phyloP scores from a whole-genome alignment of 2,329 filamentous ascomycete species.

The Paecilomyces niveus region DNA sequence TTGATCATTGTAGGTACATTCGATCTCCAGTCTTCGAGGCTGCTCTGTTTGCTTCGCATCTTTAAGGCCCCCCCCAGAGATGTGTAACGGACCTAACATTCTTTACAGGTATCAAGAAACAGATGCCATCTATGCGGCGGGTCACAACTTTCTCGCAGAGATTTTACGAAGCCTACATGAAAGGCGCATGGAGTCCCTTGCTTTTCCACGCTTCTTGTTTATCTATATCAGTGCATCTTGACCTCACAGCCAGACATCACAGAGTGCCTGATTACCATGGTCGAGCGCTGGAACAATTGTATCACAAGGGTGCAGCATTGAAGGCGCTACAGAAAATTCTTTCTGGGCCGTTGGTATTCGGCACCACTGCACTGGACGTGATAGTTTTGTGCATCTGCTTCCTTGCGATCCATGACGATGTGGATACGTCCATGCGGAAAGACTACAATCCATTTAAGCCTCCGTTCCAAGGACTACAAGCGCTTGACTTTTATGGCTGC shows the following conservation, averaged over 20 bases:
- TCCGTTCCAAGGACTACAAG: conserved; percentile 3
- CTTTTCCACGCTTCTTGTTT: conserved; percentile 6
- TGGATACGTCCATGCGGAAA: conserved; percentile 1
- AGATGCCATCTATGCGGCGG: conserved; percentile 3
- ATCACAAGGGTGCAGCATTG: neutral
- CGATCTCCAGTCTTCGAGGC: neutral
- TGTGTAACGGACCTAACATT: neutral
- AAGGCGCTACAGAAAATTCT: neutral
- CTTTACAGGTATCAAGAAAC: neutral
- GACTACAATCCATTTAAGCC: conserved; percentile 7
- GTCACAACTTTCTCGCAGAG: conserved; percentile 1
- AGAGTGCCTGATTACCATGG: neutral
- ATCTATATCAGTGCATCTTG: conserved; percentile 5
- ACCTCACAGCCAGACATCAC: conserved; percentile 3
- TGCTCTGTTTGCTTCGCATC: neutral
- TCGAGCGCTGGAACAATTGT: conserved; percentile 2
- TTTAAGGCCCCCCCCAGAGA: neutral
- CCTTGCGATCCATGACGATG: conserved; percentile 5
- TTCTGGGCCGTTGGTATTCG: neutral
- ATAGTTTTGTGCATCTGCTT: conserved; percentile 4
- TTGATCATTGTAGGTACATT: neutral
- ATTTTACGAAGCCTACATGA: conserved; percentile 2
- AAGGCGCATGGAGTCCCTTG: conserved; percentile 1
- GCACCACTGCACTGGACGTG: neutral
- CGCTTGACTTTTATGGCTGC: conserved; percentile 7